phyloP scores from a whole-genome alignment of 2,329 filamentous ascomycete genomes.

The Fusarium albosuccineum region DNA sequence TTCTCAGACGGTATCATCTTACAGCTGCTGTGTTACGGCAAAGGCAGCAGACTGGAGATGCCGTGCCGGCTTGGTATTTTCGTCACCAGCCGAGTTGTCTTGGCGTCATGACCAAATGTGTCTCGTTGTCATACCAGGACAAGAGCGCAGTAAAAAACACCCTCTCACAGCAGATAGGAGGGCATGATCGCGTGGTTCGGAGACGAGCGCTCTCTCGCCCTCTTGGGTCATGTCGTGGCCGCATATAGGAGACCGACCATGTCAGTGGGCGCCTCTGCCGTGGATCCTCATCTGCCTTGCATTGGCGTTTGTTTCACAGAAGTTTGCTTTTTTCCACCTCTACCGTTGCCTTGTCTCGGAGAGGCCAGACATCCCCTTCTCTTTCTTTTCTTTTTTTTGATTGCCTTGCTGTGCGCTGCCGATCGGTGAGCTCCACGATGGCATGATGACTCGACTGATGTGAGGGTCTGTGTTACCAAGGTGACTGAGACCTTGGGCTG shows the following conservation, averaged over 20 bases:
- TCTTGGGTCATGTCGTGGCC: constrained; percentile 10
- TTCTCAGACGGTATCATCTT: constrained; percentile 5
- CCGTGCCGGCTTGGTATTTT: not conserved
- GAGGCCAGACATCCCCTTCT: not conserved
- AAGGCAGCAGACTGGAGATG: not conserved
- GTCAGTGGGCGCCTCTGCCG: too few relatives aligned
- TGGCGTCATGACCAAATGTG: not conserved
- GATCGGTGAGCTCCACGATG: constrained; percentile 14
- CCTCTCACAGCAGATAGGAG: constrained; percentile 17
- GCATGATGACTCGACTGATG: constrained; percentile 20
- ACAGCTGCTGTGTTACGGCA: constrained; percentile 9
- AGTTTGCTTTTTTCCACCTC: too few relatives aligned
- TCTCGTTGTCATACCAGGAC: constrained; percentile 4
- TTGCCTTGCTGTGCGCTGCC: constrained; percentile 19
- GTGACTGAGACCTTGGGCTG: not conserved
- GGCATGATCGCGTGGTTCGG: constrained; percentile 3
- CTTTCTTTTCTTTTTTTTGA: not conserved
- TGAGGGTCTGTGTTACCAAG: not conserved
- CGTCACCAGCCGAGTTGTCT: not conserved
- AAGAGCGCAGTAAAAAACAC: constrained; percentile 1
- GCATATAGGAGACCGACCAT: too few relatives aligned
- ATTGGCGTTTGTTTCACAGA: too few relatives aligned
- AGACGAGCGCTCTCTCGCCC: not conserved
- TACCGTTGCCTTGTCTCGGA: not conserved
- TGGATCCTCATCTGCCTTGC: too few relatives aligned